These are phyloP conservation scores for Kodamaea suecica DNA, from an alignment of 1,139 yeast species.

Conservation along the genomic window DNA sequence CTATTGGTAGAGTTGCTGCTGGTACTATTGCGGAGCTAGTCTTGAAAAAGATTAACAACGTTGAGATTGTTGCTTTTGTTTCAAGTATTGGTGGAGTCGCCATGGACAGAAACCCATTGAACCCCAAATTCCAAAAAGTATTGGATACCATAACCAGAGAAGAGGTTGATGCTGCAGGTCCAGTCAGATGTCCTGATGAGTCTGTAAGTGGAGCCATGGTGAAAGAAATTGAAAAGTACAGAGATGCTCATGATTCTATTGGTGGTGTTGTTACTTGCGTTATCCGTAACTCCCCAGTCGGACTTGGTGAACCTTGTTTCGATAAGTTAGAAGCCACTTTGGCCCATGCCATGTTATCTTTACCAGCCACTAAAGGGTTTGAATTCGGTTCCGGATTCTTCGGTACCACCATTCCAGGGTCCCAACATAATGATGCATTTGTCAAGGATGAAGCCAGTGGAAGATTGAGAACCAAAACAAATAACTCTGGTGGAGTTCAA, in stretches of 20 bases:
- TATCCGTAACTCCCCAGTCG: constrained; percentile 86
- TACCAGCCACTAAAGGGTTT: constrained; percentile 97
- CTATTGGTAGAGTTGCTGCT: constrained; percentile 98
- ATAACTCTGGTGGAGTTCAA: constrained; percentile 95
- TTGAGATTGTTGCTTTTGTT: constrained; percentile 96
- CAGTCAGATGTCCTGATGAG: constrained; percentile 90
- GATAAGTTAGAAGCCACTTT: constrained; percentile 91
- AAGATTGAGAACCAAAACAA: constrained; percentile 77
- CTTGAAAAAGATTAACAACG: constrained; percentile 67
- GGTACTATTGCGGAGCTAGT: constrained; percentile 98
- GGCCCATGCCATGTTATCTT: constrained; percentile 96
- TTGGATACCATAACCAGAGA: constrained; percentile 81
- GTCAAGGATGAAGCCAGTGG: constrained; percentile 51
- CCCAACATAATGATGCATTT: constrained; percentile 89
- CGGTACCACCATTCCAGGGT: constrained; percentile 89
- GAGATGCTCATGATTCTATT: constrained; percentile 87
- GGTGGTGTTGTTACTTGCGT: constrained; percentile 99
- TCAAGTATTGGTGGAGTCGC: constrained; percentile 80
- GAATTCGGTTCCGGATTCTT: constrained; percentile 95
- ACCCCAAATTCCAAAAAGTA: constrained; percentile 60
- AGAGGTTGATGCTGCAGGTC: constrained; percentile 81
- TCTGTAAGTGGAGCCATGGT: constrained; percentile 75
- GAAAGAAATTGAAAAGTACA: constrained; percentile 78
- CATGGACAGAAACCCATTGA: constrained; percentile 70
- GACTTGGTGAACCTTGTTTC: constrained; percentile 96